Evolutionary conservation across 352 stramenopile species (phyloP), one percentile per base, ranked within the genome.

Genomic region (Phytophthora multivora): DNA sequence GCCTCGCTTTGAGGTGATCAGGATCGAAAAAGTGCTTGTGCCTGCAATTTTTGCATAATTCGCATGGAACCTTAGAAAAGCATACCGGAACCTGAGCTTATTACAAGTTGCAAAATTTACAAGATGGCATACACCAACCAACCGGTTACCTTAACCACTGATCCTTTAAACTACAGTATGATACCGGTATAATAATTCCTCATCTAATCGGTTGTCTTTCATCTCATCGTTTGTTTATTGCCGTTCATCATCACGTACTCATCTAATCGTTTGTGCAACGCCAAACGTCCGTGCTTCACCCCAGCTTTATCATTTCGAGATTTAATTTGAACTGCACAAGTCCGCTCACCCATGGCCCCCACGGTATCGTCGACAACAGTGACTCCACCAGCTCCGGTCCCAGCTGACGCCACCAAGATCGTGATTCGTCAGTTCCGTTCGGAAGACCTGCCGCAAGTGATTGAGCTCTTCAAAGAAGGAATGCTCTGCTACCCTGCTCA

Each of bases 401-500:
- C 33, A 12, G 31, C 16, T 2, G 41, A 56, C 36, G 35, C 42
- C 30, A 30, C 45, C 12, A 58, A 64, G 50, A 73, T 73, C 25
- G 48, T 62, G 3, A 25, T 68, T 11, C 60, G 61, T 2, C 50
- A 62, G 39, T 75, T 62, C 46, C 25, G 53, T 41, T 33, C 11
- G 3, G 41, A 66, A 28, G 66, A 74, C 41, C 31, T 67, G 54
- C 26, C 42, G 15, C 54, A 70, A 59, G 53, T 71, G 11, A 49
- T 52, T 35, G 40, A 59, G 19, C 50, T 73, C 4, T 69, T 73
- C 35, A 66, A 54, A 23, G 43, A 66, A 1, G 61, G 54, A 19
- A 73, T 73, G 59, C 58, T 64, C 21, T 39, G 52, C 51, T 63
- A 72, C 19, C 53, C 66, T 16, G 28, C 48, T 21, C 8, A 46